Conservation (phyloP, 148 eudicot genomes). For the Silene latifolia region DNA sequence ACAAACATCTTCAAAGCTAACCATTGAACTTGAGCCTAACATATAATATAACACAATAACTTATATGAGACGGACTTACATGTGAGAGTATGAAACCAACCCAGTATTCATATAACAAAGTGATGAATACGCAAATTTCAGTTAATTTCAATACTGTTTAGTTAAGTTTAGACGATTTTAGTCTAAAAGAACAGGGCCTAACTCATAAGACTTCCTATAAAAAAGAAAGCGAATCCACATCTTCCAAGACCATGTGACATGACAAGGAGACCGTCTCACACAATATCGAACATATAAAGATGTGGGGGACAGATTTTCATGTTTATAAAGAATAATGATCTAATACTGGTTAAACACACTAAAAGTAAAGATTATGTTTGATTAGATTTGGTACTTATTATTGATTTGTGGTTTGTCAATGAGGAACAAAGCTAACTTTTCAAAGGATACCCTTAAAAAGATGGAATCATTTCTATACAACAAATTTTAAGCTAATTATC, state of each 20-base stretch:
- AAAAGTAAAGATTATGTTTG: neutral
- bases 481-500: neutral
- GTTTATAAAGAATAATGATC: neutral
- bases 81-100: too few relatives aligned
- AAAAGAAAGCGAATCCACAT: too few relatives aligned
- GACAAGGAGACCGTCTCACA: neutral
- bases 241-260: neutral
- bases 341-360: constrained; percentile 1
- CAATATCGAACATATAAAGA: neutral
- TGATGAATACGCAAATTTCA: too few relatives aligned
- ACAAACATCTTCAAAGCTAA: constrained; percentile 59
- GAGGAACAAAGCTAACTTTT: constrained; percentile 22
- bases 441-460: constrained; percentile 10
- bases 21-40: constrained; percentile 66
- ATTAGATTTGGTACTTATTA: constrained; percentile 6
- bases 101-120: too few relatives aligned
- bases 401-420: constrained; percentile 10
- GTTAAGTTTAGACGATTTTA: too few relatives aligned
- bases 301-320: neutral
- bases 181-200: neutral
- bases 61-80: neutral
- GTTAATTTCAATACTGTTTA: too few relatives aligned
- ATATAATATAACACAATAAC: neutral
- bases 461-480: constrained; percentile 1
- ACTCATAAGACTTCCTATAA: neutral